Evolutionary conservation across 768 basidiomycete species (phyloP).

Genomic region (Mycena alexandri): DNA sequence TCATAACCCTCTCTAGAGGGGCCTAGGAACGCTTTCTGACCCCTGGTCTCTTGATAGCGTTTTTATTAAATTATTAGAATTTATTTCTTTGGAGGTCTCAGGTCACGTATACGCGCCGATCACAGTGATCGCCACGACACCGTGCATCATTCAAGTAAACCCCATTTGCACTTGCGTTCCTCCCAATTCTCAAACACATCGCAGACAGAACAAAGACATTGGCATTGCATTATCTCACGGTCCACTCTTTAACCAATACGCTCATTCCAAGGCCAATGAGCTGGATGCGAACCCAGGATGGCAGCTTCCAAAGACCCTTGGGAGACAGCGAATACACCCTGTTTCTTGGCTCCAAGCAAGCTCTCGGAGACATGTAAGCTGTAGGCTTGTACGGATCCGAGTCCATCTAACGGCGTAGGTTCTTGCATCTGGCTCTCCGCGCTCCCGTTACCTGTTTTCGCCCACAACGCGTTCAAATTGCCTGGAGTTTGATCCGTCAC

Average conservation of each 20-base stretch:
- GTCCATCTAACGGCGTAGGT: constrained; percentile 10
- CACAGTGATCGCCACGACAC: too few species aligned
- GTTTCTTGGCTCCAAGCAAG: constrained; percentile 47
- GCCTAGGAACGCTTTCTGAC: too few species aligned
- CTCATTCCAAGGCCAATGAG: constrained; percentile 30
- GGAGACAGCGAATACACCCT: constrained; percentile 50
- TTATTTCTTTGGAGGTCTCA: too few species aligned
- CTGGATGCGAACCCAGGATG: constrained; percentile 25
- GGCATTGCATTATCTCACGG: neutral
- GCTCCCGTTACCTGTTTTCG: constrained; percentile 41
- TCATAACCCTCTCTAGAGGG: too few species aligned
- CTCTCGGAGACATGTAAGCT: constrained; percentile 52
- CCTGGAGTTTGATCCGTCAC: constrained; percentile 70
- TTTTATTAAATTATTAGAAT: too few species aligned
- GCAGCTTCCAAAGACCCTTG: constrained; percentile 41
- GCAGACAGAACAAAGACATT: too few species aligned
- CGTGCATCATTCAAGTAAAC: too few species aligned
- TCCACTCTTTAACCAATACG: constrained; percentile 2
- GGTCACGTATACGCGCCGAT: too few species aligned
- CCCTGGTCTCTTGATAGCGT: too few species aligned
- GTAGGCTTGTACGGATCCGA: too few species aligned
- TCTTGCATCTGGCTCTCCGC: constrained; percentile 36
- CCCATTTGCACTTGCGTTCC: too few species aligned
- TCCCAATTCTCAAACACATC: too few species aligned
- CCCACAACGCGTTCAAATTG: constrained; percentile 54